Evolutionary conservation across 2,329 filamentous ascomycete genomes (phyloP), one percentile per base, ranked within the genome.

Genomic region (Saccharata proteae): DNA sequence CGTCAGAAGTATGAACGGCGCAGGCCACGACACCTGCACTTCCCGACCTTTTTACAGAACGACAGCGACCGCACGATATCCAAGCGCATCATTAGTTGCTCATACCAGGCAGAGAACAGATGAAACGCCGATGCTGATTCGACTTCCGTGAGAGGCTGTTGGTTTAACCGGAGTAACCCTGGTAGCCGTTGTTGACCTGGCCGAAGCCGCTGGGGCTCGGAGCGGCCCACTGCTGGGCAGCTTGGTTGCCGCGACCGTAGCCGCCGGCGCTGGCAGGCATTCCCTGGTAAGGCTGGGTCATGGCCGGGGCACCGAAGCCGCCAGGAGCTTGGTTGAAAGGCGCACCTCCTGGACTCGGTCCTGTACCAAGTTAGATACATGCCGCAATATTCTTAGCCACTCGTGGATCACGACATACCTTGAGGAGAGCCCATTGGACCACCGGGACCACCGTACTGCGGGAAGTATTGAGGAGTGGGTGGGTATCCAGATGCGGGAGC

Each of bases 381-480:
- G n/a, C 6, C 6, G 14, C 16, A 15, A 13, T n/a, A 1, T 13
- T 47, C 45, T 46, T 48, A 39, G 48, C 43, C 40, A 51, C 41
- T 44, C 51, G 47, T 46, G 44, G 40, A 43, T 42, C 47, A 45
- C 39, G 43, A 47, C 57, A 48, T 47, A 63, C 64, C 65, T 65
- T 67, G 64, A 48, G 68, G 67, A 53, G 68, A 77, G 18, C 33
- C 33, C 68, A 78, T 76, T 16, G 69, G 65, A 43, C 62, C 64
- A 39, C 56, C 58, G 38, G 67, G 72, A 71, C 82, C 82, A 52
- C 80, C 79, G 54, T 96, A 96, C 61, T 96, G 90, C 43, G 88
- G 85, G 58, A 94, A 96, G 65, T 84, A 94, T 20, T 70, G 67
- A 37, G 83, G 80, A 26, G 83, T 82, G 46, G 77, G 81, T 41